Conservation (phyloP, 2,329 filamentous ascomycete species). For the Fusarium subglutinans region DNA sequence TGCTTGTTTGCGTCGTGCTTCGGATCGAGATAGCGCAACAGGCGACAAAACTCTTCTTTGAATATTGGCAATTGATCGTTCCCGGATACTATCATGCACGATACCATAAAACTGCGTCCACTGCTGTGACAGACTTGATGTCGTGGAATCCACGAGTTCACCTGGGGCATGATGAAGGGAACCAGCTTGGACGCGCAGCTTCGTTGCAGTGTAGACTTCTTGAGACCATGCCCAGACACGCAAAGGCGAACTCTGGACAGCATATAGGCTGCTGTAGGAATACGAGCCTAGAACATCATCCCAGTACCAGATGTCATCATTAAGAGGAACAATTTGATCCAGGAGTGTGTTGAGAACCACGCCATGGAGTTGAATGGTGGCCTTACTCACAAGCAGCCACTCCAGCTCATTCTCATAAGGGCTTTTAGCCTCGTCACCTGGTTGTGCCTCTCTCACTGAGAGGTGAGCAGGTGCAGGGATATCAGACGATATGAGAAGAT, state of each 20-base stretch:
- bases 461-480: slow-evolving; percentile 57
- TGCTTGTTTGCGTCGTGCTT: slow-evolving; percentile 78
- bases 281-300: slow-evolving; percentile 85
- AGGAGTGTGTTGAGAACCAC: slow-evolving; percentile 79
- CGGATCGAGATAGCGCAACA: slow-evolving; percentile 76
- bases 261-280: slow-evolving; percentile 81
- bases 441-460: slow-evolving; percentile 37
- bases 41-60: slow-evolving; percentile 80
- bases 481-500: slow-evolving; percentile 70
- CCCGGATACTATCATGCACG: slow-evolving; percentile 77
- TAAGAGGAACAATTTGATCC: slow-evolving; percentile 83
- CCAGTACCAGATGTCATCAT: slow-evolving; percentile 95
- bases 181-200: slow-evolving; percentile 52
- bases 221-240: slow-evolving; percentile 77
- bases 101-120: slow-evolving; percentile 82
- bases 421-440: slow-evolving; percentile 46
- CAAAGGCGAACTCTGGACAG: slow-evolving; percentile 83
- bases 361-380: slow-evolving; percentile 90
- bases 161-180: slow-evolving; percentile 43
- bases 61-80: slow-evolving; percentile 76
- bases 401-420: slow-evolving; percentile 81
- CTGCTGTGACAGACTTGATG: slow-evolving; percentile 56
- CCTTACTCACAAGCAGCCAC: slow-evolving; percentile 92
- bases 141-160: slow-evolving; percentile 49
- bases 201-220: slow-evolving; percentile 74